phyloP scores from a whole-genome alignment of 1,139 yeast species.

The Protomyces gravidus region DNA sequence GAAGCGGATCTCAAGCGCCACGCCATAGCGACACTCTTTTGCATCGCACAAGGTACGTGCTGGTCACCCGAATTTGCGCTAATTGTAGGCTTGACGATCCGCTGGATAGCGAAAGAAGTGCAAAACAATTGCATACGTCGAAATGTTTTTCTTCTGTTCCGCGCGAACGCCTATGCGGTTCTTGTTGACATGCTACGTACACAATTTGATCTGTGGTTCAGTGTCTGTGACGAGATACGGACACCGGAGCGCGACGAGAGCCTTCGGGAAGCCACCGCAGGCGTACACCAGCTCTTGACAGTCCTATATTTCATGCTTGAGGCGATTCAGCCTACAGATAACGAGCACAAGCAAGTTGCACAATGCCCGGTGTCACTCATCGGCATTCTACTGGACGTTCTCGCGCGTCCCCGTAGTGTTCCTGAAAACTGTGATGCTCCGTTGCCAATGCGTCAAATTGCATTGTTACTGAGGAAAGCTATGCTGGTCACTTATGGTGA shows the following conservation, averaged over 20 bases:
- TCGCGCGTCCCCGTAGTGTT: constrained; percentile 1
- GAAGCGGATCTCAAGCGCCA: constrained; percentile 32
- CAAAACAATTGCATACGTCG: constrained; percentile 36
- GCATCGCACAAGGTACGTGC: constrained; percentile 39
- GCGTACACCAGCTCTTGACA: constrained; percentile 43
- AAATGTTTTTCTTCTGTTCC: constrained; percentile 30
- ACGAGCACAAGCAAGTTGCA: constrained; percentile 33
- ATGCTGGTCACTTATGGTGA: constrained; percentile 66
- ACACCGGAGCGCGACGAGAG: not conserved
- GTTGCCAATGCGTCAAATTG: constrained; percentile 31
- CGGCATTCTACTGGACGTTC: not conserved
- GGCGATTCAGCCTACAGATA: constrained; percentile 38
- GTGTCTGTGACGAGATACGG: not conserved
- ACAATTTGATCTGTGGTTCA: not conserved
- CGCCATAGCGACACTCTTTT: constrained; percentile 36
- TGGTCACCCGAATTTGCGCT: constrained; percentile 3
- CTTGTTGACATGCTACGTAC: not conserved
- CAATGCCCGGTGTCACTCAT: not conserved
- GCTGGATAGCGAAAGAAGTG: constrained; percentile 40
- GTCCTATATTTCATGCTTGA: constrained; percentile 51
- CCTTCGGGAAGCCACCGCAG: not conserved
- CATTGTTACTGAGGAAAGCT: constrained; percentile 56
- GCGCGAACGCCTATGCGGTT: not conserved
- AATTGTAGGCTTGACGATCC: constrained; percentile 44
- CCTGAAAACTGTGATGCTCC: not conserved